Conservation (phyloP, 768 basidiomycete genomes). For the Galerina sulciceps region DNA sequence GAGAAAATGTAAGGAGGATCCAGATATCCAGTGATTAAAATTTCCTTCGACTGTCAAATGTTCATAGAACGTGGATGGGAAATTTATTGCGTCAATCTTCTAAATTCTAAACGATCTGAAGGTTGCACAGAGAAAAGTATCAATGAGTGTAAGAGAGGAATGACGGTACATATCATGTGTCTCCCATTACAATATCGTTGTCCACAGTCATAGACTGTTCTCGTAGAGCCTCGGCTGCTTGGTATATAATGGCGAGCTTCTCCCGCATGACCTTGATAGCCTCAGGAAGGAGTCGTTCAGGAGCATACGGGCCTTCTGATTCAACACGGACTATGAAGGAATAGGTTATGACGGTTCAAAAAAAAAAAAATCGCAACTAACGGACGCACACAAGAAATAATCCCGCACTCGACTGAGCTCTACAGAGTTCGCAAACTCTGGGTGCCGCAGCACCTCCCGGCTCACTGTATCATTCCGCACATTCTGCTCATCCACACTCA, state of each 20-base stretch:
- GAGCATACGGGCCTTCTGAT: conserved; percentile 87
- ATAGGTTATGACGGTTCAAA: background rate
- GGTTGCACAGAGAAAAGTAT: background rate
- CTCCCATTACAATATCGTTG: conserved; percentile 58
- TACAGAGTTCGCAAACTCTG: conserved; percentile 85
- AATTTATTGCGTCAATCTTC: too few species aligned
- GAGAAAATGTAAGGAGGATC: too few species aligned
- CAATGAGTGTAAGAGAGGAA: background rate
- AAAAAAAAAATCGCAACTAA: background rate
- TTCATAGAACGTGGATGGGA: too few species aligned
- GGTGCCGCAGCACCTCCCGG: conserved; percentile 89
- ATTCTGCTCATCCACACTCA: conserved; percentile 63
- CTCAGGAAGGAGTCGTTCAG: conserved; percentile 82
- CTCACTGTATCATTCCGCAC: conserved; percentile 89
- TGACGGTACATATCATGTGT: conserved; percentile 10
- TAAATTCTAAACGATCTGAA: too few species aligned
- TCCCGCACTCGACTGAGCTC: conserved; percentile 86
- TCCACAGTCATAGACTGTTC: conserved; percentile 37
- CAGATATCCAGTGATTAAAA: too few species aligned
- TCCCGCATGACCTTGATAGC: conserved; percentile 80
- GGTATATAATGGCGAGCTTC: conserved; percentile 68
- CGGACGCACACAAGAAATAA: conserved; percentile 84
- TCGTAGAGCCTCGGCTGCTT: conserved; percentile 62
- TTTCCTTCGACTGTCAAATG: too few species aligned
- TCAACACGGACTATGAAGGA: conserved; percentile 77